These are phyloP conservation scores for Colletotrichum magnum DNA, from an alignment of 2,329 filamentous ascomycete genomes.

Conservation along the genomic window DNA sequence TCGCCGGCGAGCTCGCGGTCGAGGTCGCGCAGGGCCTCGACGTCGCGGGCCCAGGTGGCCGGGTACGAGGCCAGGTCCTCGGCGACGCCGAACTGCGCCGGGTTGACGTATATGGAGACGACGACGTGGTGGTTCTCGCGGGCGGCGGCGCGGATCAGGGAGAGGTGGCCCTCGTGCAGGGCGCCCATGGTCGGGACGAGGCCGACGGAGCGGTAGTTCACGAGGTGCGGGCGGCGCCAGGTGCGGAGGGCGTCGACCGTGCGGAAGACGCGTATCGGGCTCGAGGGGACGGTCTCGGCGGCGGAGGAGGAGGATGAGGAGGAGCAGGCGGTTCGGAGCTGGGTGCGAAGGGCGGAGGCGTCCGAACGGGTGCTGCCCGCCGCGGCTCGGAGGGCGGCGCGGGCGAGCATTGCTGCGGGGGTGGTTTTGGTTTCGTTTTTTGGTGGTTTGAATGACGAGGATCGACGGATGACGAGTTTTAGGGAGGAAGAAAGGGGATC, in stretches of 20 bases:
- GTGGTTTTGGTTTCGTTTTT: not conserved
- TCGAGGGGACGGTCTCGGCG: slow-evolving; percentile 66
- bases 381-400: slow-evolving; percentile 38
- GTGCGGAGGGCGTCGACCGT: slow-evolving; percentile 79
- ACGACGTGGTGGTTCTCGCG: slow-evolving; percentile 88
- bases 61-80: slow-evolving; percentile 94
- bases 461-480: slow-evolving; percentile 1
- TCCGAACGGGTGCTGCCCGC: slow-evolving; percentile 4
- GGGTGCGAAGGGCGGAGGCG: slow-evolving; percentile 28
- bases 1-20: slow-evolving; percentile 80
- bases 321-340: slow-evolving; percentile 42
- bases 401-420: slow-evolving; percentile 35
- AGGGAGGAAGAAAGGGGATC: slow-evolving; percentile 35
- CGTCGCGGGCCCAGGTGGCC: slow-evolving; percentile 87
- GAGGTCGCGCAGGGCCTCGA: slow-evolving; percentile 75
- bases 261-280: slow-evolving; percentile 80
- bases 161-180: slow-evolving; percentile 91
- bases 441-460: slow-evolving; percentile 1
- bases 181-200: slow-evolving; percentile 98
- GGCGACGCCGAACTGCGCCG: slow-evolving; percentile 91
- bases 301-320: slow-evolving; percentile 42
- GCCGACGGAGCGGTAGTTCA: slow-evolving; percentile 80
- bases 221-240: slow-evolving; percentile 76
- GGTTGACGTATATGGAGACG: slow-evolving; percentile 95
- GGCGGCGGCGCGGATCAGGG: slow-evolving; percentile 87